A percentile compares a stretch with the other conserved stretches of the same genome.
These are phyloP conservation scores for Colletotrichum sp. DNA, from an alignment of 2,329 filamentous ascomycete species.

Conservation along the genomic window DNA sequence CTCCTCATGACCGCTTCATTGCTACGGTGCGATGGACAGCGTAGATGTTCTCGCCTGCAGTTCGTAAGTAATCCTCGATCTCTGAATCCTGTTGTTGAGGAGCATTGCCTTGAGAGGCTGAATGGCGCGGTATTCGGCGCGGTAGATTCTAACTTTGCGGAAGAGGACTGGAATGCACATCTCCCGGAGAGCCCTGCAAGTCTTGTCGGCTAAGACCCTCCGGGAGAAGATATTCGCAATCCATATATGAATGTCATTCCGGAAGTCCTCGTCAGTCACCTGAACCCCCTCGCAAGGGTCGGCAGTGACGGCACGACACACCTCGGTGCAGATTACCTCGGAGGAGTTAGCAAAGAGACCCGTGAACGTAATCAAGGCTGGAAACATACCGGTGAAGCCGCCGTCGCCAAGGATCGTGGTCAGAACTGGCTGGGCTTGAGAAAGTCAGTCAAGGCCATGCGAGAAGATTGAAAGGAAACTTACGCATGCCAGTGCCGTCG, in stretches of 20 bases:
- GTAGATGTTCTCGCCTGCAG: background rate
- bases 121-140: background rate
- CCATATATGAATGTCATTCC: background rate
- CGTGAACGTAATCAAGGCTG: accelerated
- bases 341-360: background rate
- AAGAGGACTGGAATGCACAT: accelerated
- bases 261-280: background rate
- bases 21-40: background rate
- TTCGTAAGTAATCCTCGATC: background rate
- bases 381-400: background rate
- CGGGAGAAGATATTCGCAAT: accelerated
- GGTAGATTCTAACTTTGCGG: background rate
- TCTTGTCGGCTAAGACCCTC: background rate
- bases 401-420: accelerated
- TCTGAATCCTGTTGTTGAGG: background rate
- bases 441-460: too few relatives aligned
- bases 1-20: background rate
- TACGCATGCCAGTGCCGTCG: too few relatives aligned
- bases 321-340: background rate
- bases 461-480: too few relatives aligned
- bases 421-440: accelerated
- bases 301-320: background rate
- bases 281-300: too few relatives aligned
- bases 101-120: background rate
- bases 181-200: background rate